Evolutionary conservation across 305 asterid species (phyloP), one percentile per base, ranked within the genome.

Genomic region (Withania somnifera): DNA sequence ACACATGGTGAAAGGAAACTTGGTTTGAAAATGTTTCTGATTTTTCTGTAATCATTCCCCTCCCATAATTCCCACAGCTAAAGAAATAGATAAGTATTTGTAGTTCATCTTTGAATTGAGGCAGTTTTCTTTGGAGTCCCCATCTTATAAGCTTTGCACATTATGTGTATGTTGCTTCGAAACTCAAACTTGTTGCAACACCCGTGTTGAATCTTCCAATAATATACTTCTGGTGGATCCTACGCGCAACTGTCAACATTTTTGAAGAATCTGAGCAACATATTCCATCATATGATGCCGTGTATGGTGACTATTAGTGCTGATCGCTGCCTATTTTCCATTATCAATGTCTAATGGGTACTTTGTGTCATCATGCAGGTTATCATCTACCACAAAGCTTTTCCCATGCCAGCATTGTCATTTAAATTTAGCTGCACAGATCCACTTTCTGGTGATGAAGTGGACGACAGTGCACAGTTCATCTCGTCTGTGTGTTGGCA

Each of bases 401-500:
- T 96, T 60, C 94, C 98, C 0, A 94, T 96, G 98, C 98, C 99
- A 0, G 92, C 97, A 1, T 40, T 94, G 57, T 92, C 98, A 4
- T 90, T 84, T 71, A 96, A 91, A 82, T 96, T 92, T 73, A 90
- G 86, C 63, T 86, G 83, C 94, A 86, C 87, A 10, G 98, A 93
- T 76, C 91, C 98, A 17, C 84, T 86, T 36, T 92, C 97, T 15
- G 97, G 93, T 1, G 93, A 96, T 63, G 97, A 92, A 83, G 91
- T 88, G 76, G 98, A 92, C 2, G 97, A 90, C 79, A 50, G 88
- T 40, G 91, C 94, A 68, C 98, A 91, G 86, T 96, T 94, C 86
- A 93, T 94, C 86, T 96, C 98, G 40, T 94, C 98, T 7, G 96
- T 94, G 10, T 96, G 98, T 84, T 96, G 99, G 98, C 95, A 93